A percentile compares a stretch with the other conserved stretches of the same genome.
These are phyloP conservation scores for Candida lessepsii DNA, from an alignment of 805 yeast species.

Conservation along the genomic window DNA sequence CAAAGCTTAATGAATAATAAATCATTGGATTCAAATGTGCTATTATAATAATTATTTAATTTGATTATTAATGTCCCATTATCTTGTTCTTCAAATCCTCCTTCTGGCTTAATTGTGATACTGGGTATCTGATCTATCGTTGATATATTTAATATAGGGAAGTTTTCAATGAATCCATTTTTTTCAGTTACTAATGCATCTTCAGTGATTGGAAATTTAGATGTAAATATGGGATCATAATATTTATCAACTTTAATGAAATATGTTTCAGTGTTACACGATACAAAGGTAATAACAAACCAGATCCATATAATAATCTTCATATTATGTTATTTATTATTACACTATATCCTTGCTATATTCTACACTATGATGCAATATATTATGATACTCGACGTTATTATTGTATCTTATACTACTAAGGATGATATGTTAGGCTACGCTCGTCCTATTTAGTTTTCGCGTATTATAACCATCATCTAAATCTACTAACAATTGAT, in stretches of 20 bases:
- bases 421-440: too few species aligned
- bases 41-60: slow-evolving; percentile 33
- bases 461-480: neutral
- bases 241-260: slow-evolving; percentile 32
- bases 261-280: slow-evolving; percentile 36
- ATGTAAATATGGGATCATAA: too few species aligned
- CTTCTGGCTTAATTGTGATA: slow-evolving; percentile 1
- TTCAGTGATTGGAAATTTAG: neutral
- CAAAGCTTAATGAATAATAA: slow-evolving; percentile 30
- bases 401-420: too few species aligned
- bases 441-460: too few species aligned
- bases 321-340: too few species aligned
- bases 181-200: neutral
- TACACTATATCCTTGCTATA: too few species aligned
- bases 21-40: slow-evolving; percentile 25
- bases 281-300: neutral
- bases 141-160: slow-evolving; percentile 21
- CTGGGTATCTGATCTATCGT: slow-evolving; percentile 2
- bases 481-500: neutral
- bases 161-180: neutral
- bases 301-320: too few species aligned
- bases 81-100: slow-evolving; percentile 4
- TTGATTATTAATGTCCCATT: slow-evolving; percentile 23
- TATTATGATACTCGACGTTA: too few species aligned
- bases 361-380: too few species aligned